These are phyloP conservation scores for Pichia sp. DNA, from an alignment of 1,139 yeast species.

Conservation along the genomic window DNA sequence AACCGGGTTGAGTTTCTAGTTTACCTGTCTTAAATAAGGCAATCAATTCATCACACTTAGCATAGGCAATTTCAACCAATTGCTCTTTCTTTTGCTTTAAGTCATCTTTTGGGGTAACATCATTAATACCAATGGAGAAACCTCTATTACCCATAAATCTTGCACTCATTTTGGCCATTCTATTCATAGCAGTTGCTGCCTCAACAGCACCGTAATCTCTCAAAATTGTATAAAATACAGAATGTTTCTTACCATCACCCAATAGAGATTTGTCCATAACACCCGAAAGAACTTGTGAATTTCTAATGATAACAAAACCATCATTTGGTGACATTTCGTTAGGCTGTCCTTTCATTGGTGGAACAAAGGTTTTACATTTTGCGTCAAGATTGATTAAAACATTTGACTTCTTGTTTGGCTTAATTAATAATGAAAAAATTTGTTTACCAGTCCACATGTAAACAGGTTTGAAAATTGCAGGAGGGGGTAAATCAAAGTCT, in stretches of 20 bases:
- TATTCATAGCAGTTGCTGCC: slow-evolving; percentile 93
- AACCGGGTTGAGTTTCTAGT: slow-evolving; percentile 97
- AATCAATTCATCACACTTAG: slow-evolving; percentile 88
- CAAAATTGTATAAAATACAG: slow-evolving; percentile 89
- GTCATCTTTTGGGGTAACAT: slow-evolving; percentile 87
- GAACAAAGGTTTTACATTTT: slow-evolving; percentile 77
- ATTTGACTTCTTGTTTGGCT: slow-evolving; percentile 68
- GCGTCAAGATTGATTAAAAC: slow-evolving; percentile 91
- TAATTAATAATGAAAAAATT: slow-evolving; percentile 78
- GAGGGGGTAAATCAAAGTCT: slow-evolving; percentile 93
- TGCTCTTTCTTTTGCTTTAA: slow-evolving; percentile 74
- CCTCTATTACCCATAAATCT: slow-evolving; percentile 92
- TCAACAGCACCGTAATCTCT: slow-evolving; percentile 94
- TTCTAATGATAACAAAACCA: slow-evolving; percentile 85
- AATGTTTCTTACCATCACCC: slow-evolving; percentile 97
- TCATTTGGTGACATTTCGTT: slow-evolving; percentile 97
- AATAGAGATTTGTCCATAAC: slow-evolving; percentile 94
- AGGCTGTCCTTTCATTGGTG: slow-evolving; percentile 66
- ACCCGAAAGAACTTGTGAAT: slow-evolving; percentile 84
- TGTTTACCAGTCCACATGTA: slow-evolving; percentile 97
- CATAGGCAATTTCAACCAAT: slow-evolving; percentile 86
- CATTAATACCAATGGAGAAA: slow-evolving; percentile 93
- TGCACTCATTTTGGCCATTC: slow-evolving; percentile 98
- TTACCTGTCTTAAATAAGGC: slow-evolving; percentile 74
- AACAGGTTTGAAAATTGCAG: slow-evolving; percentile 83